Conservation (phyloP, 1,284 basidiomycete species). For the Fomes fomentarius region DNA sequence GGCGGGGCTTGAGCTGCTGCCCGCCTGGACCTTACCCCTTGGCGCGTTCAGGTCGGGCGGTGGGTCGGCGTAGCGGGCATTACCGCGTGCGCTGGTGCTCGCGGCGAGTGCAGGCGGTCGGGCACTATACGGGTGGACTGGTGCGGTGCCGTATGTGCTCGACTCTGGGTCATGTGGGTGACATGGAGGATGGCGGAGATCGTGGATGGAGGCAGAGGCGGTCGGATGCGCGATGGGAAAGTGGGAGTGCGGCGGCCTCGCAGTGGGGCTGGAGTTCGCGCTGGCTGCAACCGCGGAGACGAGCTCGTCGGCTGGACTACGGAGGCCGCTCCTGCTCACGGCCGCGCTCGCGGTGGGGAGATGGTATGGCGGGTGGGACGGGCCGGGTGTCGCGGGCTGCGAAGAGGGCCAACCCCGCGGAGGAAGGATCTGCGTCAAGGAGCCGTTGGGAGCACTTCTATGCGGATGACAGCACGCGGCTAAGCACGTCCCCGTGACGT, state of each 20-base stretch:
- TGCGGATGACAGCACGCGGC: constrained; percentile 9
- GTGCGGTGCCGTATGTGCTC: too few species aligned
- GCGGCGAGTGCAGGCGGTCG: background rate
- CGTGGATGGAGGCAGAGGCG: background rate
- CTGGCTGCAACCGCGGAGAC: constrained; percentile 14
- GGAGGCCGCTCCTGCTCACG: constrained; percentile 2
- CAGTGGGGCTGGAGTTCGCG: constrained; percentile 2
- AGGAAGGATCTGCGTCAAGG: constrained; percentile 8
- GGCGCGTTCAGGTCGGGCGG: background rate
- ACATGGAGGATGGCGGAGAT: too few species aligned
- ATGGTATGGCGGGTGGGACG: constrained; percentile 1
- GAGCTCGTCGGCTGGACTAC: constrained; percentile 21
- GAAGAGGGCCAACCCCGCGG: background rate
- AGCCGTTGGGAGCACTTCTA: too few species aligned
- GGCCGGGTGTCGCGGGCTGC: constrained; percentile 2
- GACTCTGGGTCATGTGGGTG: too few species aligned
- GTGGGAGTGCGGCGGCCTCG: background rate
- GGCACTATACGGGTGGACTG: background rate
- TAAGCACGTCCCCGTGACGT: background rate
- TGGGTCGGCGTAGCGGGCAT: constrained; percentile 6
- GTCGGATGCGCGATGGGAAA: background rate
- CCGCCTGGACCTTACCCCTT: too few species aligned
- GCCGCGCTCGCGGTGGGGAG: background rate
- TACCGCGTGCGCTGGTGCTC: constrained; percentile 8
- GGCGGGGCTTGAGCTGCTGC: background rate